phyloP scores from a whole-genome alignment of 176 grass and related monocot species.

The Carex kokanica region DNA sequence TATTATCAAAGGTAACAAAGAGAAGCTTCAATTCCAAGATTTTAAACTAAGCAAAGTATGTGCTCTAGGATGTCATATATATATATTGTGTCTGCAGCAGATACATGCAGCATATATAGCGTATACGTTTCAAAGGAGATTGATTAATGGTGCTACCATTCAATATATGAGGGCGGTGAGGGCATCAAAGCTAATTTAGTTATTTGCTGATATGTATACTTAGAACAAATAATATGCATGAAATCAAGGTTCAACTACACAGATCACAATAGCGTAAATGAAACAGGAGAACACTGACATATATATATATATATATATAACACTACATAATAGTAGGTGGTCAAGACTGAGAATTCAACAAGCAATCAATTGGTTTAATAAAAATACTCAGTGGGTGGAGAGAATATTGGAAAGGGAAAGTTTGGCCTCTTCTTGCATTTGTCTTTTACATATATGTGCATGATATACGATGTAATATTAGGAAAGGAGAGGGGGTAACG shows the following conservation, averaged over 20 bases:
- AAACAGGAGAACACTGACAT: not conserved
- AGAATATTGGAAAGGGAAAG: slow-evolving; percentile 26
- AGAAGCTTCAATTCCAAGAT: not conserved
- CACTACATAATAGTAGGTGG: slow-evolving; percentile 9
- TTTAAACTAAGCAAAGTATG: not conserved
- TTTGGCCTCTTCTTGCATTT: slow-evolving; percentile 28
- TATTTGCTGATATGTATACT: not conserved
- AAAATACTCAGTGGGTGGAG: not conserved
- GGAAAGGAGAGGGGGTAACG: not conserved
- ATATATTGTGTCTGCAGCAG: not conserved
- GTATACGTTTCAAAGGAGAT: not conserved
- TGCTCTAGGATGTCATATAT: not conserved
- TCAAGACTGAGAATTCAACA: slow-evolving; percentile 19
- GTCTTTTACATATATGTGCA: slow-evolving; percentile 16
- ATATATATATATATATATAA: not conserved
- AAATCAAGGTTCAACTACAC: not conserved
- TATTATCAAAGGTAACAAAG: not conserved
- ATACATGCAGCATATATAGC: too few relatives aligned
- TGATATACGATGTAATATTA: not conserved
- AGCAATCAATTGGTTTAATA: slow-evolving; percentile 16
- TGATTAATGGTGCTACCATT: not conserved
- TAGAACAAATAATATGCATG: not conserved
- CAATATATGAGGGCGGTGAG: not conserved
- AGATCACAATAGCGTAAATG: not conserved
- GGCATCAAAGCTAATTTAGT: not conserved